Conservation (phyloP, 2,329 filamentous ascomycete species). For the Balansia obtecta region DNA sequence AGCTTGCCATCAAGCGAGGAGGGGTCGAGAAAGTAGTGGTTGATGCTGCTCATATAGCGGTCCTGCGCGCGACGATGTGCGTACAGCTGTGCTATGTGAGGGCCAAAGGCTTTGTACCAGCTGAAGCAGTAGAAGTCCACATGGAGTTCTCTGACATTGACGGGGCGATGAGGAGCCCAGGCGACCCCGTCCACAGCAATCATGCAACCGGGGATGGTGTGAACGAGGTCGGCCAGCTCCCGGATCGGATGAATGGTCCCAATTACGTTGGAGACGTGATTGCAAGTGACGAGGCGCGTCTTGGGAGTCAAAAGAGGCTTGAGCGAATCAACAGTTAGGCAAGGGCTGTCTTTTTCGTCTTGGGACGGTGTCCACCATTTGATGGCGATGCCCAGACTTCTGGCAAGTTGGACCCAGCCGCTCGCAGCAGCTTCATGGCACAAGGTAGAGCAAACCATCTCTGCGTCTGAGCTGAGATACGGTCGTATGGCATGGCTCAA, state of each 20-base stretch:
- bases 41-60: conserved; percentile 35
- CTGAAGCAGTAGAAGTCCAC: conserved; percentile 70
- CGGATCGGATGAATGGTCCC: conserved; percentile 52
- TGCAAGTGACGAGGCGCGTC: conserved; percentile 60
- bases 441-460: conserved; percentile 57
- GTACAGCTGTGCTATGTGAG: conserved; percentile 62
- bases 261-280: conserved; percentile 62
- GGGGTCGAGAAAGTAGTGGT: conserved; percentile 55
- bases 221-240: conserved; percentile 38
- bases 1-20: no score
- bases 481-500: conserved; percentile 44
- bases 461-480: conserved; percentile 25
- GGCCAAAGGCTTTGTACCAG: conserved; percentile 77
- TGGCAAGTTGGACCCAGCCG: conserved; percentile 58
- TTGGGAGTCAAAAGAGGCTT: conserved; percentile 44
- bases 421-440: conserved; percentile 72
- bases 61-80: conserved; percentile 44
- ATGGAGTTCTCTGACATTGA: conserved; percentile 56
- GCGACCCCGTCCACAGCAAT: conserved; percentile 67
- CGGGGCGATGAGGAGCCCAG: conserved; percentile 57
- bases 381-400: conserved; percentile 44
- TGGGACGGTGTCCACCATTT: conserved; percentile 56
- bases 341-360: conserved; percentile 10
- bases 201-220: conserved; percentile 34
- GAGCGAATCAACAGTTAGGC: conserved; percentile 21